These are phyloP conservation scores for Leccinum subtestaceum DNA, from an alignment of 768 basidiomycete genomes.

Conservation along the genomic window DNA sequence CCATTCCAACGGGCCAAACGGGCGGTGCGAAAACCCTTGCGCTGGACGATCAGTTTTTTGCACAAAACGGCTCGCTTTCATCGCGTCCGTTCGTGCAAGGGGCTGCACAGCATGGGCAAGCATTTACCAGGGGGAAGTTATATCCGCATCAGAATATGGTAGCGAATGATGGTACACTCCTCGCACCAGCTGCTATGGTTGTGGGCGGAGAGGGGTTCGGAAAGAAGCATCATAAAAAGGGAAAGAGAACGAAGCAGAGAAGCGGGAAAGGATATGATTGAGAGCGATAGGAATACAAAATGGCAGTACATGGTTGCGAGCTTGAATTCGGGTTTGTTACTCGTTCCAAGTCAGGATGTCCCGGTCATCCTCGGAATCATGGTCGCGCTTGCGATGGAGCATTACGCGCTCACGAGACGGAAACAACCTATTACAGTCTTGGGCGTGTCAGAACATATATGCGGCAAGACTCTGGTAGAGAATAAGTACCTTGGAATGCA, in stretches of 20 bases:
- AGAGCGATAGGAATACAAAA: conserved; percentile 5
- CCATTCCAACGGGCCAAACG: conserved; percentile 29
- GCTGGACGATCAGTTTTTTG: conserved; percentile 84
- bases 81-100: conserved; percentile 66
- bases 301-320: neutral
- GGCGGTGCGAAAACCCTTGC: conserved; percentile 55
- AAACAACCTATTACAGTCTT: conserved; percentile 71
- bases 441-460: neutral
- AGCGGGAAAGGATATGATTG: conserved; percentile 92
- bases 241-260: conserved; percentile 79
- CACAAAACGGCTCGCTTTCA: conserved; percentile 46
- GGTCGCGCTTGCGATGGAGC: conserved; percentile 72
- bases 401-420: conserved; percentile 67
- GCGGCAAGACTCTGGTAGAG: neutral
- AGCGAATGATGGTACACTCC: conserved; percentile 71
- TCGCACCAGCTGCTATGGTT: conserved; percentile 44
- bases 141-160: conserved; percentile 87
- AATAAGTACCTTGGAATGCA: conserved; percentile 48
- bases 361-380: conserved; percentile 51
- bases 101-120: conserved; percentile 51
- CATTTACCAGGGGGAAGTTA: conserved; percentile 58
- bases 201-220: conserved; percentile 40
- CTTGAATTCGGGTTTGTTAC: conserved; percentile 18
- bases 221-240: conserved; percentile 87
- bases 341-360: conserved; percentile 76